A percentile compares a stretch with the other conserved stretches of the same genome.
phyloP scores from a whole-genome alignment of 1,284 basidiomycete species.

The Malassezia psittaci region DNA sequence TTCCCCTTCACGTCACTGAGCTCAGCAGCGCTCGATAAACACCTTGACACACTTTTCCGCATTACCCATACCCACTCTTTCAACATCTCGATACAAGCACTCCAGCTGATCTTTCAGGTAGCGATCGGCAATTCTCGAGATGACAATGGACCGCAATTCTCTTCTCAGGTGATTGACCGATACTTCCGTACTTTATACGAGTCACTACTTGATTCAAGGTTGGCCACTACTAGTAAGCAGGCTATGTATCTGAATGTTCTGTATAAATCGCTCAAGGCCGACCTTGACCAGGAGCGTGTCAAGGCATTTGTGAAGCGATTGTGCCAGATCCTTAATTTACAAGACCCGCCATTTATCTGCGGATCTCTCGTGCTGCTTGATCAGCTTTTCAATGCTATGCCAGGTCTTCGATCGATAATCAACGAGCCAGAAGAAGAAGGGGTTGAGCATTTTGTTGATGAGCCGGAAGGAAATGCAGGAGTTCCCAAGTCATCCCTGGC shows the following conservation, averaged over 20 bases:
- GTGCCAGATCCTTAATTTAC: slow-evolving; percentile 66
- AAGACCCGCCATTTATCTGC: slow-evolving; percentile 78
- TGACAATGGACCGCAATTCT: slow-evolving; percentile 9
- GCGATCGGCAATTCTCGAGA: slow-evolving; percentile 17
- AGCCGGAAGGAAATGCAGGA: slow-evolving; percentile 34
- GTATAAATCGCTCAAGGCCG: slow-evolving; percentile 81
- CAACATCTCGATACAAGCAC: slow-evolving; percentile 89
- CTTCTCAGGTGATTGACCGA: slow-evolving; percentile 52
- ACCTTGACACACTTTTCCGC: slow-evolving; percentile 86
- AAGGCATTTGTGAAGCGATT: slow-evolving; percentile 78
- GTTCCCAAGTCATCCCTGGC: slow-evolving; percentile 15
- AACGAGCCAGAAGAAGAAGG: slow-evolving; percentile 50
- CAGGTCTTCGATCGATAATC: slow-evolving; percentile 62
- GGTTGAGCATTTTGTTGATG: slow-evolving; percentile 53
- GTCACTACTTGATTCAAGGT: slow-evolving; percentile 71
- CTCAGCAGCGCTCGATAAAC: slow-evolving; percentile 62
- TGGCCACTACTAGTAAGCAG: slow-evolving; percentile 78
- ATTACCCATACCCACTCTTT: slow-evolving; percentile 84
- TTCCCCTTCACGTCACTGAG: slow-evolving; percentile 75
- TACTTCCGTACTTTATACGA: slow-evolving; percentile 87
- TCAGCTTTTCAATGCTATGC: slow-evolving; percentile 63
- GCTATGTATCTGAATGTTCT: slow-evolving; percentile 94
- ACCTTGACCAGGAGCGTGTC: slow-evolving; percentile 59
- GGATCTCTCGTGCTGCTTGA: slow-evolving; percentile 62
- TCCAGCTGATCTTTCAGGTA: slow-evolving; percentile 84